Evolutionary conservation across 2,329 filamentous ascomycete genomes (phyloP), one percentile per base, ranked within the genome.

Genomic region (Massarina eburnea): DNA sequence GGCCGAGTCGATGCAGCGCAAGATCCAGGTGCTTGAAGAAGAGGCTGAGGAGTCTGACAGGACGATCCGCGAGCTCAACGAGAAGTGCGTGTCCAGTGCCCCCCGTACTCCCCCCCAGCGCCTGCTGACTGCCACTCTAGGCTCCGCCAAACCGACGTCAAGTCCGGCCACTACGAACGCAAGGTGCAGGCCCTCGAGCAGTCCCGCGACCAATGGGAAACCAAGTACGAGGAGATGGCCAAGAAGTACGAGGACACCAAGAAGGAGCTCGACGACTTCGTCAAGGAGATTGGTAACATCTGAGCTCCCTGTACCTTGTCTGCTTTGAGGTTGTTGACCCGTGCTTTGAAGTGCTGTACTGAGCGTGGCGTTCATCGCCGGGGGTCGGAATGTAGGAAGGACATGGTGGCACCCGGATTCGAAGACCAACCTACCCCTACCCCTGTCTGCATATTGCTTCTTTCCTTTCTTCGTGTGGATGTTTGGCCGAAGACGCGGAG

Each of bases 101-200:
- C 18, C n/a, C 29, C 15, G 4, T 18, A 5, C 33, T 8, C 17
- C 15, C 33, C 19, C 17, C 17, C 34, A 29, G 33, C 39, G 8
- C 41, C 19, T 24, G 20, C n/a, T 7, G 21, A 34, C 9, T 54
- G 38, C 48, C 39, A 41, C 36, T 42, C 37, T 43, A 99, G 94
- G 79, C 89, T 97, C 70, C 91, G 94, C 73, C 91, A 96, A 80
- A 96, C 94, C 77, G 94, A 99, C 73, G 91, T 97, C 78, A 97
- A 97, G 82, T 91, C 92, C 68, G 94, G 92, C 66, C 92, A 99
- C 80, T 97, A 92, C 76, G 94, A 99, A 80, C 94, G 94, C 77
- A 97, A 97, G 82, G 94, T 97, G 62, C 90, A 96, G 76, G 92
- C 94, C 66, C 85, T 96, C 68, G 94, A 99, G 79, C 80, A 83